phyloP scores from a whole-genome alignment of 306 rosid genomes.

The Bauhinia variegata region DNA sequence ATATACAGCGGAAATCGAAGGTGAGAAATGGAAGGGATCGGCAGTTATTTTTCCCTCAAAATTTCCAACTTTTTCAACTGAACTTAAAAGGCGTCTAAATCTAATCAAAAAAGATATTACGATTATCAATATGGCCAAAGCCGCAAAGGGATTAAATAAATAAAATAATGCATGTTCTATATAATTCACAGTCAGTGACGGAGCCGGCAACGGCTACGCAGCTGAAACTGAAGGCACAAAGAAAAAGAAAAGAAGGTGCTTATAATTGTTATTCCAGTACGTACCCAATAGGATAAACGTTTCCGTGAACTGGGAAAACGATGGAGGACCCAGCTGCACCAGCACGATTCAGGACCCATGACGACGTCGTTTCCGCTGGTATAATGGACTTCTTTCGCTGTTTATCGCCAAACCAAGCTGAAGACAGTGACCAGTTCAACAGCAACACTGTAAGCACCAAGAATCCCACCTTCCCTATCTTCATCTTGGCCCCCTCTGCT shows the following conservation, averaged over 20 bases:
- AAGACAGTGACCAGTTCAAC: no score
- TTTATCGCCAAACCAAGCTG: slow-evolving; percentile 55
- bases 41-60: background rate
- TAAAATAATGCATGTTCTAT: no score
- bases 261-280: slow-evolving; percentile 26
- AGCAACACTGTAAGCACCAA: no score
- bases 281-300: slow-evolving; percentile 88
- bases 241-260: background rate
- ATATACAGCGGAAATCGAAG: no score
- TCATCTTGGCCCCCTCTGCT: slow-evolving; percentile 23
- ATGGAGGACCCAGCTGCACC: slow-evolving; percentile 55
- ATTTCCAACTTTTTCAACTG: no score
- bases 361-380: slow-evolving; percentile 43
- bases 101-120: no score
- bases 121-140: no score
- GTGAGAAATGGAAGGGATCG: background rate
- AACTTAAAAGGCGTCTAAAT: no score
- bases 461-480: slow-evolving; percentile 34
- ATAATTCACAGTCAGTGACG: no score
- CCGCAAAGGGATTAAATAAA: no score
- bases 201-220: background rate
- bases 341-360: slow-evolving; percentile 46
- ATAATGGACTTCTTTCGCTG: slow-evolving; percentile 39
- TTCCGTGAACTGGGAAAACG: slow-evolving; percentile 70
- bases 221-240: background rate